Evolutionary conservation across 2,329 filamentous ascomycete species (phyloP).

Genomic region (Xylariaceae sp.): DNA sequence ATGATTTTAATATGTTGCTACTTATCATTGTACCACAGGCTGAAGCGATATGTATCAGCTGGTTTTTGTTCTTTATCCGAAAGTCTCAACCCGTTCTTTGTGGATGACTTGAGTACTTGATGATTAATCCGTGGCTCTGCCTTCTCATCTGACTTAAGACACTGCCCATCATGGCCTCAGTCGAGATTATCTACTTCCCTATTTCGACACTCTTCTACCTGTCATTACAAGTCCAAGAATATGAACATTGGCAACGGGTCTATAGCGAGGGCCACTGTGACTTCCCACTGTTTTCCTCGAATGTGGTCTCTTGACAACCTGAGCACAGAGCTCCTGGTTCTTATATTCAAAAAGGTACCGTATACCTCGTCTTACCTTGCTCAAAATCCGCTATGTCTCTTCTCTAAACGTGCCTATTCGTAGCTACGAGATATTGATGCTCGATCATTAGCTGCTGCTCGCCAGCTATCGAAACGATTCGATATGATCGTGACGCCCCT

Average conservation of each 20-base stretch:
- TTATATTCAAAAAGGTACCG: slow-evolving; percentile 47
- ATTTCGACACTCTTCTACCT: slow-evolving; percentile 4
- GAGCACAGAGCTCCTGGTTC: slow-evolving; percentile 46
- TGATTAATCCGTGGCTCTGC: neutral
- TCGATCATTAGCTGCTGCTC: slow-evolving; percentile 38
- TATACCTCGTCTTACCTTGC: neutral
- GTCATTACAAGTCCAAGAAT: neutral
- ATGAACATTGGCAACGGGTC: slow-evolving; percentile 8
- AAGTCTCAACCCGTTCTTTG: neutral
- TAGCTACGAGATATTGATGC: slow-evolving; percentile 46
- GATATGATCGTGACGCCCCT: slow-evolving; percentile 48
- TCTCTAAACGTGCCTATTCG: slow-evolving; percentile 15
- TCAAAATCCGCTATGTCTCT: neutral
- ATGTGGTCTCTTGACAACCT: slow-evolving; percentile 40
- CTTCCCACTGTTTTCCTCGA: slow-evolving; percentile 6
- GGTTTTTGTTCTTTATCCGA: neutral
- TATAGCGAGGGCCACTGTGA: slow-evolving; percentile 21
- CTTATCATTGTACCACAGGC: neutral
- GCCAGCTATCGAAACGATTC: slow-evolving; percentile 45
- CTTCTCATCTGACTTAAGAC: neutral
- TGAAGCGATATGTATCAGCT: neutral
- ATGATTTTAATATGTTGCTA: neutral
- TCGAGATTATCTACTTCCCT: slow-evolving; percentile 6
- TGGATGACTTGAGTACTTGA: neutral
- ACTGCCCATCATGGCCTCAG: slow-evolving; percentile 14